A percentile compares a stretch with the other conserved stretches of the same genome.
These are phyloP conservation scores for Lentinus tigrinus DNA, from an alignment of 768 basidiomycete genomes.

Conservation along the genomic window DNA sequence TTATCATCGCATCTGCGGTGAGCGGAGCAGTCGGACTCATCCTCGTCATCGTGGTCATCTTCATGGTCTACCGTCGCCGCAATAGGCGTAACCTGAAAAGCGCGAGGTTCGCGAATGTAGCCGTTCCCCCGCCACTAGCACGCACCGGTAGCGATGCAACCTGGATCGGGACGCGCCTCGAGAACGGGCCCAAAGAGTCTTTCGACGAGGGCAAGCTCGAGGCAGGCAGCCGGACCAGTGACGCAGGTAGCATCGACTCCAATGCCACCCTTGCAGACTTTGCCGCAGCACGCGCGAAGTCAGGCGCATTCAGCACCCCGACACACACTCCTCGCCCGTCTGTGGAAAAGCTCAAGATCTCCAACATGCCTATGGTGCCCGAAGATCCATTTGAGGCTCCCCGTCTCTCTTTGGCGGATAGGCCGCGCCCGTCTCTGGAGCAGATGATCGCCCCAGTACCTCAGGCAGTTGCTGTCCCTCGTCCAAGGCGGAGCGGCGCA, in stretches of 20 bases:
- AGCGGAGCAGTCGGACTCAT: slow-evolving; percentile 13
- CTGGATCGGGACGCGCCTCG: slow-evolving; percentile 2
- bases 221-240: slow-evolving; percentile 1
- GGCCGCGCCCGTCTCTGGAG: slow-evolving; percentile 3
- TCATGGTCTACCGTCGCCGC: slow-evolving; percentile 15
- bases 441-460: background rate
- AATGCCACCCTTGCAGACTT: slow-evolving; percentile 9
- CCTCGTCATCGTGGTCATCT: slow-evolving; percentile 4
- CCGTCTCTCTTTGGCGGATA: background rate
- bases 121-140: background rate
- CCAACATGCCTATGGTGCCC: slow-evolving; percentile 3
- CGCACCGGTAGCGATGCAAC: slow-evolving; percentile 12
- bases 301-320: slow-evolving; percentile 4
- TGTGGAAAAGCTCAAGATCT: slow-evolving; percentile 5
- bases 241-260: slow-evolving; percentile 4
- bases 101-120: background rate
- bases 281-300: slow-evolving; percentile 1
- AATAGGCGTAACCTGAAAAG: background rate
- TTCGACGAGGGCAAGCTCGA: slow-evolving; percentile 10
- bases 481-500: background rate
- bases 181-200: background rate
- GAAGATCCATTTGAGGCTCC: slow-evolving; percentile 11
- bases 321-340: slow-evolving; percentile 11
- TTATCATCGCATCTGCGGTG: slow-evolving; percentile 15
- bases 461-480: background rate